A percentile compares a stretch with the other conserved stretches of the same genome.
Evolutionary conservation across 805 yeast species (phyloP).

Genomic region (Jamesozyma piceae): DNA sequence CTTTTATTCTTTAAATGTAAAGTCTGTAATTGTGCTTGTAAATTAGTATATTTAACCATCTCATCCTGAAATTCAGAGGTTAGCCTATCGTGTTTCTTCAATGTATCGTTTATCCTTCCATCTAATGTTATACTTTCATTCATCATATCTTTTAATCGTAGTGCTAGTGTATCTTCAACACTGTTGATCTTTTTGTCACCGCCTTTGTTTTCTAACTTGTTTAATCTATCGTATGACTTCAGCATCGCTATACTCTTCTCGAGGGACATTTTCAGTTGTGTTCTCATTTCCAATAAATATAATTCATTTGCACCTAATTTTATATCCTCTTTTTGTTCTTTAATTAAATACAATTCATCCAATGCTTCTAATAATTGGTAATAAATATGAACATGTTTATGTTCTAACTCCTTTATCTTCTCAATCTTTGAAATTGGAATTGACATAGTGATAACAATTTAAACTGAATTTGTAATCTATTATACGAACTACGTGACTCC

Average conservation of each 20-base stretch:
- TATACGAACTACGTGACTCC: too few relatives aligned
- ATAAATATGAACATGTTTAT: constrained; percentile 28
- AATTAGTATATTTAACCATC: background rate
- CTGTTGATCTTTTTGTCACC: background rate
- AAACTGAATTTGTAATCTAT: too few relatives aligned
- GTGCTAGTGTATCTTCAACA: constrained; percentile 13
- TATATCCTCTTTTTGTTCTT: constrained; percentile 7
- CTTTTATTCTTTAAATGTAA: background rate
- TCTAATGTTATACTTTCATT: constrained; percentile 15
- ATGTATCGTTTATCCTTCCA: constrained; percentile 4
- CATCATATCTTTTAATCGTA: constrained; percentile 10
- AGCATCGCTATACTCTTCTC: constrained; percentile 18
- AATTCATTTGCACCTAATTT: background rate
- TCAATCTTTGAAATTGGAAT: constrained; percentile 6
- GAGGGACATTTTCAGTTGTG: constrained; percentile 16
- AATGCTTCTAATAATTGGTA: constrained; percentile 25
- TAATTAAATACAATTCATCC: constrained; percentile 27
- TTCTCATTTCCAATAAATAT: constrained; percentile 11
- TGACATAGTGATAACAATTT: background rate
- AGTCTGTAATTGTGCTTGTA: background rate
- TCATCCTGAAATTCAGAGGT: constrained; percentile 5
- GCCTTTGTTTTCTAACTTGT: constrained; percentile 1
- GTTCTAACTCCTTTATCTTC: constrained; percentile 16
- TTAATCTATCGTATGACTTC: constrained; percentile 12
- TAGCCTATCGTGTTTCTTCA: constrained; percentile 1